These are phyloP conservation scores for Takashimella tepidaria DNA, from an alignment of 1,284 basidiomycete species.

Conservation along the genomic window DNA sequence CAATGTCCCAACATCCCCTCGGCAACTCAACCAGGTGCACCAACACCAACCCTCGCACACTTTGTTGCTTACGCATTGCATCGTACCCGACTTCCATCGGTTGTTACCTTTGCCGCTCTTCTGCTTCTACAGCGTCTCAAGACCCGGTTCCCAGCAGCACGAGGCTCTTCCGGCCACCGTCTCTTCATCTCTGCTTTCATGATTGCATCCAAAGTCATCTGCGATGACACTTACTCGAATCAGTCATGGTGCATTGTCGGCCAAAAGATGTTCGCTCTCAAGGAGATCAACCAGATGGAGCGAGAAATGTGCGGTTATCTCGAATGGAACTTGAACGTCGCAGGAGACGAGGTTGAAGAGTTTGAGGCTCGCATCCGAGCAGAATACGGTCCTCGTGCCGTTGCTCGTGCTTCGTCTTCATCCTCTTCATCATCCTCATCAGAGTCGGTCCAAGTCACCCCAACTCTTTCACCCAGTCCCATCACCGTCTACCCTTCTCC, in stretches of 20 bases:
- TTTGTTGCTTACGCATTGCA: slow-evolving; percentile 88
- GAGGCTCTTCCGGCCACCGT: slow-evolving; percentile 84
- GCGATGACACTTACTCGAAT: slow-evolving; percentile 95
- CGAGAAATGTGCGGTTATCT: slow-evolving; percentile 87
- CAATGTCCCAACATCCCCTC: slow-evolving; percentile 48
- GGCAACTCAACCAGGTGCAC: slow-evolving; percentile 35
- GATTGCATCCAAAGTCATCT: slow-evolving; percentile 66
- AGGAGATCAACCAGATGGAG: slow-evolving; percentile 96
- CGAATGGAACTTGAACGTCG: slow-evolving; percentile 70
- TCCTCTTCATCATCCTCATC: slow-evolving; percentile 16
- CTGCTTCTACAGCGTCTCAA: slow-evolving; percentile 82
- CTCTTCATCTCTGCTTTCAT: slow-evolving; percentile 90
- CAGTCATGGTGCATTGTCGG: slow-evolving; percentile 93
- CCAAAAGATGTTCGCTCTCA: slow-evolving; percentile 80
- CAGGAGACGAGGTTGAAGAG: slow-evolving; percentile 36
- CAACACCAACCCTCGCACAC: slow-evolving; percentile 60
- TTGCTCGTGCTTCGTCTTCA: slow-evolving; percentile 11
- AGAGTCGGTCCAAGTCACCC: slow-evolving; percentile 1
- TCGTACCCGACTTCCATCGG: slow-evolving; percentile 72
- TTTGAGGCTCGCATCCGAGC: slow-evolving; percentile 37
- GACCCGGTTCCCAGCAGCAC: slow-evolving; percentile 82
- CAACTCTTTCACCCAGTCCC: slow-evolving; percentile 10
- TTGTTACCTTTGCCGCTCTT: slow-evolving; percentile 79
- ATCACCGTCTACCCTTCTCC: slow-evolving; percentile 39
- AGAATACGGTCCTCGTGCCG: slow-evolving; percentile 36